Base-by-base conservation (phyloP, 306 rosid species). In the Casuarina cunninghamiana region DNA sequence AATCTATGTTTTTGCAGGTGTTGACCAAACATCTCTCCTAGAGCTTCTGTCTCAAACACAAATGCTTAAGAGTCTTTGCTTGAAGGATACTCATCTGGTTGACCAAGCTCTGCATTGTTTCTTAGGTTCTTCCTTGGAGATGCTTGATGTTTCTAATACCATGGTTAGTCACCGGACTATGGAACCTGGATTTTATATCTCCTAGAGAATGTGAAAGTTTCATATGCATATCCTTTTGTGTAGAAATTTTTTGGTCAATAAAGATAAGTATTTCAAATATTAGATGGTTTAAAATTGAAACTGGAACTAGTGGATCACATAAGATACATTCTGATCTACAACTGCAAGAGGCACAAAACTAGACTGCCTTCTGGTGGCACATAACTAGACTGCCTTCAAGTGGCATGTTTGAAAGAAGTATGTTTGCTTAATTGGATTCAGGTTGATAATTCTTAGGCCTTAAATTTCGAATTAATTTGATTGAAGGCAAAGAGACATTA, bases 91-190 rank as follows among this genome's bases (percentile, higher is more conserved):
- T 53, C 73, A 86, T 80, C 78, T 90, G 66, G 74, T 71, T 77
- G 97, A 93, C 76, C 87, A 73, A 54, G 90, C 89, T 79, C 83
- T 93, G 6, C 80, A 76, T 81, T 85, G 80, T 80, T 88, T 88
- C 73, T 16, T 70, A 69, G 90, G 91, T 81, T 89, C 93, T 82
- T 90, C 91, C 71, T 88, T 93, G 91, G 92, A 89, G 88, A 77
- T 77, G 89, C 91, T 93, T 73, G 97, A 93, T 81, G 84, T 93
- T 85, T 87, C 94, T 82, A 71, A 89, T 83, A 93, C 97, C 19
- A 72, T 80, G 97, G 97, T 93, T 74, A 81, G 88, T 79, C 80
- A 58, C 72, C 81, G 69, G 44, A 58, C 53, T 41, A 10, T 75
- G 54, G 77, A 79, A 76, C 66, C 73, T 77, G 50, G 66, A 67